Evolutionary conservation across 805 yeast genomes (phyloP).

Genomic region (Candida ipomoeae): DNA sequence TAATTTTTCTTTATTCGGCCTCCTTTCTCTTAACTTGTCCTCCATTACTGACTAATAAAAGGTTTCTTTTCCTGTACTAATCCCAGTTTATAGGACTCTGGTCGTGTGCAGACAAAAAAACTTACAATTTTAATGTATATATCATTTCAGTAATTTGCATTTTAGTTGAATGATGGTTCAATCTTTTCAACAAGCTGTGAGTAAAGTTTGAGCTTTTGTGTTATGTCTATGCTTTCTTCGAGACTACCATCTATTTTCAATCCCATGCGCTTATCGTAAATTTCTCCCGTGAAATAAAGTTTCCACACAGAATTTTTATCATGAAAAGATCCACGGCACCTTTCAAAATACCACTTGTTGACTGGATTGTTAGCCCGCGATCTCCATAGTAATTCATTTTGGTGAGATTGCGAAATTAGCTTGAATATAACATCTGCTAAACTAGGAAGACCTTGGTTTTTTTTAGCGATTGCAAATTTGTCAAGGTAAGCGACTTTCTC

Average conservation of each 20-base stretch:
- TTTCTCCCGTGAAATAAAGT: conserved; percentile 39
- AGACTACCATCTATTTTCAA: conserved; percentile 14
- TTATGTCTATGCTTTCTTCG: conserved; percentile 12
- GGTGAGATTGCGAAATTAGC: conserved; percentile 63
- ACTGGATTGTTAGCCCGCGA: conserved; percentile 85
- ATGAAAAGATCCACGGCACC: conserved; percentile 67
- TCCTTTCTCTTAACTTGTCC: neutral
- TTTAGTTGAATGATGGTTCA: conserved; percentile 10
- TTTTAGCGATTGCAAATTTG: conserved; percentile 84
- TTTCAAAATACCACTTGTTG: conserved; percentile 95
- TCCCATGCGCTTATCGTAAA: conserved; percentile 34
- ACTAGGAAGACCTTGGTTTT: conserved; percentile 86
- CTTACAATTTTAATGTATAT: neutral
- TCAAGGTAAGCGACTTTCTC: conserved; percentile 72
- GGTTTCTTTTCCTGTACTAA: neutral
- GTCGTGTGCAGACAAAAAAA: neutral
- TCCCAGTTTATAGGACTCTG: neutral
- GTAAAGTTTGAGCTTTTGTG: conserved; percentile 12
- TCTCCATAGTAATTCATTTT: conserved; percentile 81
- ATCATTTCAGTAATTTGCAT: neutral
- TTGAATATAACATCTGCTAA: conserved; percentile 92
- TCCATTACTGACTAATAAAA: neutral
- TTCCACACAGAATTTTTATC: conserved; percentile 36
- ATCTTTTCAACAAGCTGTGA: conserved; percentile 11
- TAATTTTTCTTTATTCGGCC: neutral